Evolutionary conservation across 305 asterid genomes (phyloP).

Genomic region (Fraxinus floribunda): DNA sequence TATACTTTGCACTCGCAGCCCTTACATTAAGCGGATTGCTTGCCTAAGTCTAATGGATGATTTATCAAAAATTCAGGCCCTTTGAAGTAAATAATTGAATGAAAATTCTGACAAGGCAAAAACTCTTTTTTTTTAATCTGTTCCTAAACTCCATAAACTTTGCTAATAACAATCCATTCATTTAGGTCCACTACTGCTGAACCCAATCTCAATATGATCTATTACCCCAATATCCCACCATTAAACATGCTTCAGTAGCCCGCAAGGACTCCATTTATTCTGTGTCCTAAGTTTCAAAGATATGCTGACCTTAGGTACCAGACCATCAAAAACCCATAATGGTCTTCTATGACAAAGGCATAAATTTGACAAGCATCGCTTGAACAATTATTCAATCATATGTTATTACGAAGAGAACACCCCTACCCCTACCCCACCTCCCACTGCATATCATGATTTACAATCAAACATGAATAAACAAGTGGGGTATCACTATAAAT

Average conservation of each 20-base stretch:
- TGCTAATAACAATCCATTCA: neutral
- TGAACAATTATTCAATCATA: neutral
- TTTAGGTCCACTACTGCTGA: neutral
- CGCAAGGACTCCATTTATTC: neutral
- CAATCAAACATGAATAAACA: neutral
- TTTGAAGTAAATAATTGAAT: neutral
- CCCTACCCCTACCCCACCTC: neutral
- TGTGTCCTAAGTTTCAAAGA: neutral
- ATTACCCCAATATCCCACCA: neutral
- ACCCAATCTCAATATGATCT: neutral
- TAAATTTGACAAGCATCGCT: neutral
- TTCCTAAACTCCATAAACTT: neutral
- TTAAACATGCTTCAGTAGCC: neutral
- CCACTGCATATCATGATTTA: neutral
- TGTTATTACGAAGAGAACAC: neutral
- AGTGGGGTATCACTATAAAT: neutral
- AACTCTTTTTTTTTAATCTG: neutral
- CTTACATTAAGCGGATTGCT: neutral
- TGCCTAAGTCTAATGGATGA: neutral
- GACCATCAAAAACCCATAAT: neutral
- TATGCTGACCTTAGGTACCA: neutral
- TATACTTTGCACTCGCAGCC: neutral
- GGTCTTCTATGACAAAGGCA: neutral
- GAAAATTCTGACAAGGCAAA: neutral
- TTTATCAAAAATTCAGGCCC: neutral